Conservation (phyloP, 106 monocot genomes). For the Agapanthus africanus region DNA sequence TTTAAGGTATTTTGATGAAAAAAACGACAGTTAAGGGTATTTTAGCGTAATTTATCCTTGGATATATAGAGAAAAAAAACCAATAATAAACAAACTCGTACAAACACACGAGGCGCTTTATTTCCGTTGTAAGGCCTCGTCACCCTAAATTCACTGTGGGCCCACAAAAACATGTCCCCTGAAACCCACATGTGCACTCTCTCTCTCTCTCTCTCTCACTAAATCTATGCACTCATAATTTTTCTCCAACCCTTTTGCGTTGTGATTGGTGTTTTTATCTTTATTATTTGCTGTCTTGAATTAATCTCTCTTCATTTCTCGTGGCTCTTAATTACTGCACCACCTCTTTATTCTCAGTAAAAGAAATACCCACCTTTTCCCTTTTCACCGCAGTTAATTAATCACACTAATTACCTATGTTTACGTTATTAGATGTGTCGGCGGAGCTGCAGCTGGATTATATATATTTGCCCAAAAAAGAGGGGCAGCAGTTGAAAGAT, state of each 20-base stretch:
- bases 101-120: no score
- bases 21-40: no score
- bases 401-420: not conserved
- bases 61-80: no score
- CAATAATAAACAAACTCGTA: no score
- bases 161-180: not conserved
- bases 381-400: no score
- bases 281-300: slow-evolving; percentile 3
- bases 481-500: not conserved
- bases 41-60: no score
- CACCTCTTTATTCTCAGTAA: not conserved
- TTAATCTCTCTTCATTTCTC: no score
- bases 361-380: not conserved
- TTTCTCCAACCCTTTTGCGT: not conserved
- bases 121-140: no score
- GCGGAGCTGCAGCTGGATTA: not conserved
- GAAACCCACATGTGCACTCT: slow-evolving; percentile 1
- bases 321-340: not conserved
- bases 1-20: no score
- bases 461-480: not conserved
- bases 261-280: not conserved
- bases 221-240: not conserved
- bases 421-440: not conserved
- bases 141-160: no score
- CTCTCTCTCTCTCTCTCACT: not conserved